Evolutionary conservation across 768 basidiomycete genomes (phyloP).

Genomic region (Hypsizygus marmoreus): DNA sequence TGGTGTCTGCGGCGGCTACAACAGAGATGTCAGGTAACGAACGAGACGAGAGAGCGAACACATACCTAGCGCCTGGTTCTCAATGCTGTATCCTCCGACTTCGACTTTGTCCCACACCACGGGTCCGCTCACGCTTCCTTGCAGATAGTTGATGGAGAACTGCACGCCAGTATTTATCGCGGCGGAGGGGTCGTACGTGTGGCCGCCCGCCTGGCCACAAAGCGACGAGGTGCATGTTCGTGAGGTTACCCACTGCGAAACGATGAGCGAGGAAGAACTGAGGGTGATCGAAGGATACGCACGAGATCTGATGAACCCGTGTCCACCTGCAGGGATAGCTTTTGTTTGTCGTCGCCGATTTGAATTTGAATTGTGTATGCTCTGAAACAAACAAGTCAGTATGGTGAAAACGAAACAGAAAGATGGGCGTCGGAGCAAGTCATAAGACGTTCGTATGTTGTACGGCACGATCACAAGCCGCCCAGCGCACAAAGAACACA

Average conservation of each 20-base stretch:
- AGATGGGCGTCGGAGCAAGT: too few species aligned
- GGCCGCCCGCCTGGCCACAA: conserved; percentile 49
- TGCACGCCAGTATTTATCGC: conserved; percentile 41
- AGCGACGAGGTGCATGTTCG: conserved; percentile 57
- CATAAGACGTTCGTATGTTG: too few species aligned
- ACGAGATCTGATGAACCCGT: conserved; percentile 84
- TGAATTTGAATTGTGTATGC: conserved; percentile 64
- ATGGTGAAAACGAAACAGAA: too few species aligned
- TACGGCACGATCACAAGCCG: too few species aligned
- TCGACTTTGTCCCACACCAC: conserved; percentile 69
- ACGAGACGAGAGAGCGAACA: background rate
- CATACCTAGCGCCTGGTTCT: conserved; percentile 71
- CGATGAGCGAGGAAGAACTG: background rate
- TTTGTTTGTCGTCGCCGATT: conserved; percentile 51
- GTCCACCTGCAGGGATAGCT: conserved; percentile 70
- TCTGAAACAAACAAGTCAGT: too few species aligned
- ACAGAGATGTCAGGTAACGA: conserved; percentile 2
- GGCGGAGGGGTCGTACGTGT: conserved; percentile 56
- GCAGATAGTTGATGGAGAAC: conserved; percentile 60
- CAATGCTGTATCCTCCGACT: conserved; percentile 65
- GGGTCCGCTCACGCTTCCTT: conserved; percentile 59
- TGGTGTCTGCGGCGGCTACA: conserved; percentile 58
- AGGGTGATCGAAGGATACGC: conserved; percentile 23
- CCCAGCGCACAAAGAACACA: background rate
- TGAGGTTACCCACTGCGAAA: conserved; percentile 73